phyloP scores from a whole-genome alignment of 176 grass and related monocot genomes.

The Eleusine coracana region DNA sequence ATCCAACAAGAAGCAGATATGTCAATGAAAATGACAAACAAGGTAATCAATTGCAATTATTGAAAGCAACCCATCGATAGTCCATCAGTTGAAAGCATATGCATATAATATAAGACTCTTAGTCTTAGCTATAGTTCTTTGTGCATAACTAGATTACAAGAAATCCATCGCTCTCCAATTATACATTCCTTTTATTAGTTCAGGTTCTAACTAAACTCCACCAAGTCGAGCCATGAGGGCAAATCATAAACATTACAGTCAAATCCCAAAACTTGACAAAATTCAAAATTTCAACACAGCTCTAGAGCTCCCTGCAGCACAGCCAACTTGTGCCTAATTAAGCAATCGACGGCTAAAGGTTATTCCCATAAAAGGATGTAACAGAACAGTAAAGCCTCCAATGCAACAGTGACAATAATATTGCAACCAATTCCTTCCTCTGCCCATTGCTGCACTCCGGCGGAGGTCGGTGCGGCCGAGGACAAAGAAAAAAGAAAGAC shows the following conservation, averaged over 20 bases:
- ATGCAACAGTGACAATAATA: neutral
- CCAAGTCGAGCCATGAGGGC: neutral
- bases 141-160: neutral
- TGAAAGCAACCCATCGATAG: neutral
- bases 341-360: neutral
- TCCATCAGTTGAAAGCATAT: too few species aligned
- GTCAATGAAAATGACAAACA: neutral
- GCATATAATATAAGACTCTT: too few species aligned
- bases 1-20: neutral
- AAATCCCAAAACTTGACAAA: neutral
- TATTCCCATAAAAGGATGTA: neutral
- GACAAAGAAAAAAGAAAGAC: neutral
- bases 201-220: constrained; percentile 1
- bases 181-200: neutral
- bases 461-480: neutral
- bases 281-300: neutral
- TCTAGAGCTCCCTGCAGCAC: neutral
- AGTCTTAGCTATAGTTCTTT: too few species aligned
- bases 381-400: neutral
- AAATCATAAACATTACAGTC: neutral
- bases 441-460: constrained; percentile 27
- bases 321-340: neutral
- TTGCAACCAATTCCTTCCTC: neutral
- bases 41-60: neutral
- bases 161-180: neutral